phyloP scores from a whole-genome alignment of 495 filamentous ascomycete genomes.

The Parathielavia hyrcaniae region DNA sequence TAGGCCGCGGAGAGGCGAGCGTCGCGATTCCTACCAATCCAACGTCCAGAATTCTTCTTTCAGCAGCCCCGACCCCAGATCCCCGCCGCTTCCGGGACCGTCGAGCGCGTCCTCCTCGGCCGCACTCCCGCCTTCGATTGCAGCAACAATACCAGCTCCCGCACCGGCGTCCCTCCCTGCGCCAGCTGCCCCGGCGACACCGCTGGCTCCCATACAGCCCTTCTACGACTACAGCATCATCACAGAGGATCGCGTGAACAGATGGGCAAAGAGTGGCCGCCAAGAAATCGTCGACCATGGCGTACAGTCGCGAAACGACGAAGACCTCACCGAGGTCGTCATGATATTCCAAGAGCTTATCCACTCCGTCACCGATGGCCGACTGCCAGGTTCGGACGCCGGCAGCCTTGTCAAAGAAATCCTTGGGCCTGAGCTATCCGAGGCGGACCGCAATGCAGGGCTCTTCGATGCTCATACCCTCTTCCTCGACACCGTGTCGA shows the following conservation, averaged over 20 bases:
- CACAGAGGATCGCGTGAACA: conserved; percentile 41
- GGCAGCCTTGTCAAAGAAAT: conserved; percentile 72
- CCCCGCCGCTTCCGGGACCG: conserved; percentile 38
- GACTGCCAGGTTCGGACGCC: conserved; percentile 58
- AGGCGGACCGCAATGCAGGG: conserved; percentile 37
- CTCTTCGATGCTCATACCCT: conserved; percentile 57
- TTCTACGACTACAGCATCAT: conserved; percentile 46
- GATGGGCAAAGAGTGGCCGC: conserved; percentile 45
- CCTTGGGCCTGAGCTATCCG: conserved; percentile 49
- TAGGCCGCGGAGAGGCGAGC: conserved; percentile 36
- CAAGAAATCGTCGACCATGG: conserved; percentile 48
- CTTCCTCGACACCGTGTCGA: conserved; percentile 76
- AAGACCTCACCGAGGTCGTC: conserved; percentile 59
- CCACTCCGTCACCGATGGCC: conserved; percentile 60
- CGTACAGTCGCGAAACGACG: conserved; percentile 52
- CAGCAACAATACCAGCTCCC: not conserved
- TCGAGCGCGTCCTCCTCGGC: conserved; percentile 41
- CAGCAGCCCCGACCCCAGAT: conserved; percentile 27
- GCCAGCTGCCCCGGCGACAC: conserved; percentile 19
- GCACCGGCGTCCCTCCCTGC: not conserved
- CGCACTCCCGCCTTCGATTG: conserved; percentile 18
- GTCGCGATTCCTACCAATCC: conserved; percentile 41
- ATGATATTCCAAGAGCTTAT: conserved; percentile 82
- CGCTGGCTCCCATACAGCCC: conserved; percentile 27
- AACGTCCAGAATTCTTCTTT: conserved; percentile 19